These are phyloP conservation scores for Zychaea mexicana DNA, from an alignment of 371 early-diverging fungal species.

Conservation along the genomic window DNA sequence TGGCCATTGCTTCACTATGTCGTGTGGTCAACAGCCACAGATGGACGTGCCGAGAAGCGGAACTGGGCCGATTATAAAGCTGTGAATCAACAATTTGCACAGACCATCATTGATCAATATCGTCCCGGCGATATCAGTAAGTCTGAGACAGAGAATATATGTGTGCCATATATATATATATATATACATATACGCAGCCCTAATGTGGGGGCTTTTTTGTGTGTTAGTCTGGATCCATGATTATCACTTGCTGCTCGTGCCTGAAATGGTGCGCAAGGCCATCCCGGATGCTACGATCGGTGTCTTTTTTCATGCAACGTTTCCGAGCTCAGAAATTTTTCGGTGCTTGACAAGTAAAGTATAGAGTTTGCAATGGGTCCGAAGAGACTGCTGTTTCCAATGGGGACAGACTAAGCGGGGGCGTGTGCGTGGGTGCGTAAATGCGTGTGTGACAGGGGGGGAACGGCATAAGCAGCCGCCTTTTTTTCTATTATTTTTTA, in stretches of 20 bases:
- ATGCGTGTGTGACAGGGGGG: background rate
- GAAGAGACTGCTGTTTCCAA: no score
- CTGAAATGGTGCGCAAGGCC: slow-evolving; percentile 78
- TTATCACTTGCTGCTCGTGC: slow-evolving; percentile 95
- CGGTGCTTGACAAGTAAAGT: slow-evolving; percentile 82
- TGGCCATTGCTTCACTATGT: slow-evolving; percentile 92
- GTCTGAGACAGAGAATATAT: slow-evolving; percentile 18
- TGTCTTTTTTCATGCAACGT: slow-evolving; percentile 97
- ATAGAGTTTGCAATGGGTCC: background rate
- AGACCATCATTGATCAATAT: slow-evolving; percentile 72
- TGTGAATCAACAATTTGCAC: slow-evolving; percentile 85
- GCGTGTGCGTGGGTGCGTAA: background rate
- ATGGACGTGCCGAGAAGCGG: slow-evolving; percentile 60
- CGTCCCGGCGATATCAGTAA: slow-evolving; percentile 83
- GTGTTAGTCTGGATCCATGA: slow-evolving; percentile 95
- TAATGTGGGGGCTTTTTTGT: background rate
- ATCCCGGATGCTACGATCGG: slow-evolving; percentile 87
- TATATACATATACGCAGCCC: no score
- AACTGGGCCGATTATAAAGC: slow-evolving; percentile 85
- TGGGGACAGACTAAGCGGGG: background rate
- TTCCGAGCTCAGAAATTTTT: slow-evolving; percentile 91
- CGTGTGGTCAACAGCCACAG: slow-evolving; percentile 79
- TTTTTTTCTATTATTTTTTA: background rate
- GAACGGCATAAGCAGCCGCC: no score
- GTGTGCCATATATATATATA: no score